Conservation (phyloP, 345 rosid genomes). For the Boechera stricta region DNA sequence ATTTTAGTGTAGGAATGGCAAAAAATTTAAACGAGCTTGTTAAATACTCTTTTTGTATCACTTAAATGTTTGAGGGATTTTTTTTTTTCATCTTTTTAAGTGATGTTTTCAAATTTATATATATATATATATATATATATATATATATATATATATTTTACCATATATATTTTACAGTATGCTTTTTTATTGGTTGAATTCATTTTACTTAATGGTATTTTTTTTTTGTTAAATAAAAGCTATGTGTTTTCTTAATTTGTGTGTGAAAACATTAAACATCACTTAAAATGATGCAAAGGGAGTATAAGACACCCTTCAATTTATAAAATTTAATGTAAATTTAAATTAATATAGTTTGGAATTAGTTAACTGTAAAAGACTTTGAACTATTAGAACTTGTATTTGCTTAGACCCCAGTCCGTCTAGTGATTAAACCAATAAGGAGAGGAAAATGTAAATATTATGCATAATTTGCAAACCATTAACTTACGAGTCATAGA, state of each 20-base stretch:
- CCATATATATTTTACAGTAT: no score
- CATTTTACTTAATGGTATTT: no score
- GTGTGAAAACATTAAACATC: no score
- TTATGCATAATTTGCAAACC: not conserved
- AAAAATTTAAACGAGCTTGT: not conserved
- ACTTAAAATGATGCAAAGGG: no score
- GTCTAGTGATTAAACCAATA: constrained; percentile 2
- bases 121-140: no score
- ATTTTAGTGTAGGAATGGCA: not conserved
- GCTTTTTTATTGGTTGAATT: no score
- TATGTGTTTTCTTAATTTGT: no score
- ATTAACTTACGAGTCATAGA: not conserved
- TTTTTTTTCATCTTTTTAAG: no score
- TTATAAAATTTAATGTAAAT: not conserved
- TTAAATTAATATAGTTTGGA: not conserved
- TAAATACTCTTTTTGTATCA: not conserved
- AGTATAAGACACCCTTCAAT: not conserved
- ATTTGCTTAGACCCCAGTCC: not conserved
- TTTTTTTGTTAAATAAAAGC: no score
- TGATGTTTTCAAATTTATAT: no score
- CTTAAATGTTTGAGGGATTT: no score
- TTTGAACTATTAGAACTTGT: not conserved
- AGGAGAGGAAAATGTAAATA: not conserved
- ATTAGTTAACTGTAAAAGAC: not conserved
- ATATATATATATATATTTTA: no score